Evolutionary conservation across 129 eudicot genomes (phyloP).

Genomic region (Erigeron canadensis): DNA sequence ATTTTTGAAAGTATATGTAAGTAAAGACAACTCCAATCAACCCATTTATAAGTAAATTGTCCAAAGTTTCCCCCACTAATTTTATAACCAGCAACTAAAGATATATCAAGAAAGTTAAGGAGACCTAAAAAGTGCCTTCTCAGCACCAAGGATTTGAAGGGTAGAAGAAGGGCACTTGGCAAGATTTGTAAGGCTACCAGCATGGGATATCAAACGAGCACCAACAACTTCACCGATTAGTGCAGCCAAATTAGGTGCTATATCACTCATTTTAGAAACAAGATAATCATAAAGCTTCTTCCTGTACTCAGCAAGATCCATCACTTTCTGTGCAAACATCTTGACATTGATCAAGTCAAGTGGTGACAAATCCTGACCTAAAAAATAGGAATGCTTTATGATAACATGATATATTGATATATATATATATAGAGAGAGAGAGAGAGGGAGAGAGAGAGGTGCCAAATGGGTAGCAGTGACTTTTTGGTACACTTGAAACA

Average conservation of each 20-base stretch:
- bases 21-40: neutral
- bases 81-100: neutral
- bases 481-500: neutral
- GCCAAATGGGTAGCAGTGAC: neutral
- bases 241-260: conserved; percentile 94
- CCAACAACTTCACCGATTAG: conserved; percentile 94
- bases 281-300: conserved; percentile 85
- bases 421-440: too few species aligned
- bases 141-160: conserved; percentile 96
- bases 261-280: conserved; percentile 86
- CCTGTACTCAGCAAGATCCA: conserved; percentile 90
- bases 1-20: too few species aligned
- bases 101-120: conserved; percentile 1
- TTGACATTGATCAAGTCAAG: conserved; percentile 85
- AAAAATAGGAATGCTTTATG: neutral
- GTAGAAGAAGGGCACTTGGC: conserved; percentile 97
- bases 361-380: conserved; percentile 87
- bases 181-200: conserved; percentile 91
- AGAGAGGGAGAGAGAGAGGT: neutral
- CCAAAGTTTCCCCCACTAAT: neutral
- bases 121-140: conserved; percentile 95
- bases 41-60: neutral
- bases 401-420: neutral
- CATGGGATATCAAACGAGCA: conserved; percentile 93
- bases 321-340: conserved; percentile 84